Evolutionary conservation across 768 basidiomycete species (phyloP).

Genomic region (Hemileccinum impolitum): DNA sequence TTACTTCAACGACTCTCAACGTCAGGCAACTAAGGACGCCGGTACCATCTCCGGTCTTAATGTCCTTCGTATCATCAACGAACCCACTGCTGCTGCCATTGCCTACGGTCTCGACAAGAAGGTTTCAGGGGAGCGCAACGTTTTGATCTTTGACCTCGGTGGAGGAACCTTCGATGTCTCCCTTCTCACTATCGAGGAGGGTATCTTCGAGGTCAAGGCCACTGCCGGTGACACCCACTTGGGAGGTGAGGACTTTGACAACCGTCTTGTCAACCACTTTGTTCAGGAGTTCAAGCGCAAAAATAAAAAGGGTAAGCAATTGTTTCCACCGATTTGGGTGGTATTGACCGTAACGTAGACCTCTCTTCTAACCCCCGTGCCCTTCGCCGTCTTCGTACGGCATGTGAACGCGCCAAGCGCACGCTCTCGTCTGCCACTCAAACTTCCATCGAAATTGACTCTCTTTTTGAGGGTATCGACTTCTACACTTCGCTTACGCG

Average conservation of each 20-base stretch:
- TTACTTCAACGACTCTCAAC: constrained; percentile 99
- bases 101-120: constrained; percentile 99
- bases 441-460: constrained; percentile 97
- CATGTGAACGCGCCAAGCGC: constrained; percentile 98
- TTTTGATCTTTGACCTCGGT: constrained; percentile 97
- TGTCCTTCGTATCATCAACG: constrained; percentile 98
- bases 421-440: constrained; percentile 96
- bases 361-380: constrained; percentile 91
- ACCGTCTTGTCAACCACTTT: constrained; percentile 96
- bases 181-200: constrained; percentile 92
- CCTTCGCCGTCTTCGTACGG: constrained; percentile 94
- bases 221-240: constrained; percentile 98
- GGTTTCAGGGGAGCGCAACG: constrained; percentile 84
- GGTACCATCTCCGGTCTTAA: constrained; percentile 92
- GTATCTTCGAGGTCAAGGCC: constrained; percentile 98
- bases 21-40: constrained; percentile 98
- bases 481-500: constrained; percentile 98
- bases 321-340: not conserved
- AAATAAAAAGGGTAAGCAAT: constrained; percentile 80
- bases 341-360: constrained; percentile 43
- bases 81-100: constrained; percentile 97
- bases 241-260: constrained; percentile 98
- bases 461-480: constrained; percentile 95
- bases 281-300: constrained; percentile 97
- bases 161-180: constrained; percentile 99